phyloP scores from a whole-genome alignment of 768 basidiomycete species.

The Tricholomella constricta region DNA sequence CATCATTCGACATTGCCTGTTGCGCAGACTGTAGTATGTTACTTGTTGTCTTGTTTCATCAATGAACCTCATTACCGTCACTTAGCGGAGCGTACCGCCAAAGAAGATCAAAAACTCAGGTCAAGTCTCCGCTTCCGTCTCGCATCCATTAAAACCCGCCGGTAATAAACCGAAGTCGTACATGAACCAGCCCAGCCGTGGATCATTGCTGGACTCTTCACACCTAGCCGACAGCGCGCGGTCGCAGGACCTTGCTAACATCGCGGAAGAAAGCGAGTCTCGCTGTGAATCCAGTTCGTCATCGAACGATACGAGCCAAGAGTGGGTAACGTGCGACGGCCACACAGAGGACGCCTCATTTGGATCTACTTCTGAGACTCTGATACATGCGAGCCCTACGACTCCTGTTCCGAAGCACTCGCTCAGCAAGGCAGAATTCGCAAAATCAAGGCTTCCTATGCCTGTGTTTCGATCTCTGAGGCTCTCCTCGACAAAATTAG shows the following conservation, averaged over 20 bases:
- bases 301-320: constrained; percentile 4
- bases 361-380: constrained; percentile 3
- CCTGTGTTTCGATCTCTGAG: constrained; percentile 24
- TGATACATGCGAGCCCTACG: neutral
- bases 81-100: constrained; percentile 4
- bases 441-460: constrained; percentile 24
- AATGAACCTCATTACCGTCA: neutral
- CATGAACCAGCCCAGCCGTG: neutral
- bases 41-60: neutral
- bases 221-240: neutral
- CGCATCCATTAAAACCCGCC: neutral
- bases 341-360: constrained; percentile 11
- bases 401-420: neutral
- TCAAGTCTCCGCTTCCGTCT: neutral
- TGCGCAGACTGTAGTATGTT: neutral
- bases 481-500: constrained; percentile 15
- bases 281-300: constrained; percentile 2
- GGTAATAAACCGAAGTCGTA: neutral
- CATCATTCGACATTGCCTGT: neutral
- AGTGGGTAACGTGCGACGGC: constrained; percentile 9
- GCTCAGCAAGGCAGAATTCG: neutral
- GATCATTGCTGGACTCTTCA: neutral
- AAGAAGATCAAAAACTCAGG: neutral
- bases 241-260: constrained; percentile 5
- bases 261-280: constrained; percentile 9